A percentile compares a stretch with the other conserved stretches of the same genome.
phyloP scores from a whole-genome alignment of 169 alveolate genomes.

The Eimeria sp. region DNA sequence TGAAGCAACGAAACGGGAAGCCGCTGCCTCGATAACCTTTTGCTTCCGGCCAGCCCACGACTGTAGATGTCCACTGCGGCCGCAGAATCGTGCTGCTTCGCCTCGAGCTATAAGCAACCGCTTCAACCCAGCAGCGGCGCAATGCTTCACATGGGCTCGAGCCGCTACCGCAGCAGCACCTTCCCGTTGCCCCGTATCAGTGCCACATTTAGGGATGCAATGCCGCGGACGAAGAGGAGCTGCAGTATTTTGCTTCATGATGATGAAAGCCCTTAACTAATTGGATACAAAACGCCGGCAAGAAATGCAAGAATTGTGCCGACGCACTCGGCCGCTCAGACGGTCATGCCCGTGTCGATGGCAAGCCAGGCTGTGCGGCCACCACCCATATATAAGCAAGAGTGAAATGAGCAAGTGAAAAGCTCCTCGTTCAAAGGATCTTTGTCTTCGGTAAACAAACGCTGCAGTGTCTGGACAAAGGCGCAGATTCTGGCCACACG shows the following conservation, averaged over 20 bases:
- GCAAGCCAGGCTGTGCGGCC: neutral
- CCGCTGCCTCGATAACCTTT: neutral
- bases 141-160: neutral
- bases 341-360: neutral
- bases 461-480: neutral
- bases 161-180: slow-evolving; percentile 5
- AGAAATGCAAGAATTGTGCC: neutral
- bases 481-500: too few species aligned
- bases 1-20: slow-evolving; percentile 13
- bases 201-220: neutral
- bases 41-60: neutral
- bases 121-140: neutral
- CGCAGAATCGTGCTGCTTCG: neutral
- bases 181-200: neutral
- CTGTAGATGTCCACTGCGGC: neutral
- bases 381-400: neutral
- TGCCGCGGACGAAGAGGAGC: neutral
- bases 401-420: neutral
- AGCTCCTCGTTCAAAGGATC: neutral
- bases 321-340: neutral
- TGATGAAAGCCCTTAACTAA: neutral
- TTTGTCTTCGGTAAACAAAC: neutral
- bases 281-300: neutral
- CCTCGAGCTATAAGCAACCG: slow-evolving; percentile 14
- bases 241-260: neutral